These are phyloP conservation scores for Talaromyces funiculosus DNA, from an alignment of 2,329 filamentous ascomycete genomes.

Conservation along the genomic window DNA sequence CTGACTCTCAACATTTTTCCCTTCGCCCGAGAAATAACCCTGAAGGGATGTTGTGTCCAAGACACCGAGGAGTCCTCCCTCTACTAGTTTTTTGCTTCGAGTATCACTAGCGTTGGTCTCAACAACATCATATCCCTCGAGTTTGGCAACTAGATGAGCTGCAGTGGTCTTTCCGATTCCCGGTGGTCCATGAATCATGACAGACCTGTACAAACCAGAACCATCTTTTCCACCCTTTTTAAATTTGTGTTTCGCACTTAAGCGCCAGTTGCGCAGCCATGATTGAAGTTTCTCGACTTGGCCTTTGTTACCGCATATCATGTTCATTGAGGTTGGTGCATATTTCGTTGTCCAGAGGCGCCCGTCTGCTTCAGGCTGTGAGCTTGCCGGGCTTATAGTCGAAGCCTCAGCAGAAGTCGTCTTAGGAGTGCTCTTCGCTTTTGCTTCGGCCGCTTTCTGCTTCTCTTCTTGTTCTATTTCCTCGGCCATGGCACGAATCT, in stretches of 20 bases:
- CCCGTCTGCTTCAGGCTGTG: constrained; percentile 44
- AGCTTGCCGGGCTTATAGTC: constrained; percentile 26
- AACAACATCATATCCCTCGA: constrained; percentile 88
- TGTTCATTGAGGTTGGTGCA: constrained; percentile 73
- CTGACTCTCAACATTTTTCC: constrained; percentile 67
- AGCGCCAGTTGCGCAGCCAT: constrained; percentile 80
- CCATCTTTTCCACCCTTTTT: constrained; percentile 78
- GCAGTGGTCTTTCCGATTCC: constrained; percentile 98
- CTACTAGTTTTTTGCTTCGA: constrained; percentile 91
- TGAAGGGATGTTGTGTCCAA: constrained; percentile 89
- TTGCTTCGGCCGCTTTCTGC: constrained; percentile 40
- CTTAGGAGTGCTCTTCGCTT: constrained; percentile 45
- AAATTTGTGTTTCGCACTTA: constrained; percentile 73
- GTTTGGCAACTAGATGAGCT: constrained; percentile 84
- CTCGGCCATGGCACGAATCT: constrained; percentile 70
- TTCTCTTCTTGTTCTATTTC: constrained; percentile 83
- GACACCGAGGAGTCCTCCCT: constrained; percentile 79
- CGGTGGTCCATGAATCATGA: constrained; percentile 91
- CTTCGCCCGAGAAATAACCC: constrained; percentile 82
- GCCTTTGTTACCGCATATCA: constrained; percentile 92
- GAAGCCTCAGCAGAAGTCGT: constrained; percentile 26
- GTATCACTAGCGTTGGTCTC: constrained; percentile 96
- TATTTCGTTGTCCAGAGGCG: constrained; percentile 94
- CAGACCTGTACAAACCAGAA: constrained; percentile 73
- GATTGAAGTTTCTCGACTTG: constrained; percentile 82